phyloP scores from a whole-genome alignment of 345 rosid species.

The Durio zibethinus region DNA sequence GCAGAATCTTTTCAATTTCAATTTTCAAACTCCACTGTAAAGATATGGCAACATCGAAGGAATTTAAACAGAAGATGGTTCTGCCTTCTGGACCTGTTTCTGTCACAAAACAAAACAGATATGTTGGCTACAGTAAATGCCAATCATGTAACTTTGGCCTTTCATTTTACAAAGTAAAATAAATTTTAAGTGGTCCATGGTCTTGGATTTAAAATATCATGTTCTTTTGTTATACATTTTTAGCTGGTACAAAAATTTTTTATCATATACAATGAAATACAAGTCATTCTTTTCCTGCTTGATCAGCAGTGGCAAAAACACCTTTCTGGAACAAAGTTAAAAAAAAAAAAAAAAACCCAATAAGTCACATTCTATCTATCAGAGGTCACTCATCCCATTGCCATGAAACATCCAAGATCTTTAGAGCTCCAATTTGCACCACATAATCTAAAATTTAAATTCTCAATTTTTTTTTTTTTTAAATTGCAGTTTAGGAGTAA shows the following conservation, averaged over 20 bases:
- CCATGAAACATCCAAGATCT: conserved; percentile 17
- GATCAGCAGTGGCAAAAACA: conserved; percentile 12
- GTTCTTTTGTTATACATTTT: neutral
- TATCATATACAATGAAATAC: neutral
- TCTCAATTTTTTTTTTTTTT: neutral
- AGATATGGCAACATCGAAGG: neutral
- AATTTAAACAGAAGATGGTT: neutral
- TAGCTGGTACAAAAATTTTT: neutral
- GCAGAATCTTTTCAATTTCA: neutral
- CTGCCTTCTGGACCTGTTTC: neutral
- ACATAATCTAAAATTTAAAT: conserved; percentile 11
- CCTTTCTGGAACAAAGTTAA: conserved; percentile 16
- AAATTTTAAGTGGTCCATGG: conserved; percentile 5
- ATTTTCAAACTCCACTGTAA: neutral
- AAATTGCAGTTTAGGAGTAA: no score
- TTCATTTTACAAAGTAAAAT: neutral
- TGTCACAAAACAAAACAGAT: neutral
- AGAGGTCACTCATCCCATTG: conserved; percentile 21
- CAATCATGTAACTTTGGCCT: neutral
- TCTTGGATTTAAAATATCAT: neutral
- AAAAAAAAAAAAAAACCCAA: neutral
- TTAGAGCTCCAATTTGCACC: conserved; percentile 21
- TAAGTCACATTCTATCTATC: conserved; percentile 24
- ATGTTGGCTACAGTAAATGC: neutral
- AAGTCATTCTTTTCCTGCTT: conserved; percentile 23